Evolutionary conservation across 805 yeast species (phyloP), one percentile per base, ranked within the genome.

Genomic region (Candida maltosa): DNA sequence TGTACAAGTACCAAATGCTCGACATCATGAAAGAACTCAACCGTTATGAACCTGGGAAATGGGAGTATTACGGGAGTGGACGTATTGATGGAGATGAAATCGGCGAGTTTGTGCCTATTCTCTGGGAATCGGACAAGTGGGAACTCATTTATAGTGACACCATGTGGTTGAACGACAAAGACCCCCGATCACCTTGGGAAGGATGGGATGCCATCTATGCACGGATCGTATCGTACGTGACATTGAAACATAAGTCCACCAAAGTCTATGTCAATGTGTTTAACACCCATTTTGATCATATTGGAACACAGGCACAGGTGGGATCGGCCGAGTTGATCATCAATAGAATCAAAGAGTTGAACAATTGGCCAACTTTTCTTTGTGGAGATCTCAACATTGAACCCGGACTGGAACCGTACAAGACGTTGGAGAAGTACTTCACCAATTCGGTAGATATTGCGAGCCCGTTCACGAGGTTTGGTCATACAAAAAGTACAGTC

Each of bases 201-300:
- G 69, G 69, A 2, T 63, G 69, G 69, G 69, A 63, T 36, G 66
- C 69, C 0, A 56, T 51, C 4, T 48, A 62, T 35, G 53, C 56
- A 29, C 40, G 68, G 18, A 60, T 62, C 16, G 56, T 56, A 7
- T 51, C 64, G 7, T 54, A 50, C 49, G 65, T 58, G 12, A 48
- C 62, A 5, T 46, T 63, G 26, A 51, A 46, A 33, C 54, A 49
- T 34, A 49, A 40, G 37, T 54, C 54, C 4, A 60, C 65, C 3
- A 37, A 44, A 1, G 40, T 49, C 23, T 43, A 44, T 31, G 41
- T 63, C 29, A 62, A 61, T 37, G 52, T 63, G 11, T 51, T 60
- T 45, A 56, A 65, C 33, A 68, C 64, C 41, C 56, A 75, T 49
- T 58, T 64, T 33, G 70, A 63, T 43, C 69, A 63, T 34, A 35